These are phyloP conservation scores for Wakefieldia striispora DNA, from an alignment of 768 basidiomycete genomes.

Conservation along the genomic window DNA sequence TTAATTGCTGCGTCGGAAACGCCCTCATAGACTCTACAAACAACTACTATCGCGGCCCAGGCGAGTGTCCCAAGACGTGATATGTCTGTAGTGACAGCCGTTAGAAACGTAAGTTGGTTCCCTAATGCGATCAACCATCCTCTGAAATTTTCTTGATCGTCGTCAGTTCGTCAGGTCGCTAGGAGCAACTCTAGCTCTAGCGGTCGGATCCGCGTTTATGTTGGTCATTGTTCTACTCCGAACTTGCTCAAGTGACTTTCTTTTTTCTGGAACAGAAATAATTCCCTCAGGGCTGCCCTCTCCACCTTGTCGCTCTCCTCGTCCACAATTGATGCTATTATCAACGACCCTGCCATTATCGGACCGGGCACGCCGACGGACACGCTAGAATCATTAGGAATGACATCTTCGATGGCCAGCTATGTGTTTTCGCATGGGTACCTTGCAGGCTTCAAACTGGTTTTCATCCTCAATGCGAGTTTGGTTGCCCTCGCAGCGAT, in stretches of 20 bases:
- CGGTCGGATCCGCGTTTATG: conserved; percentile 60
- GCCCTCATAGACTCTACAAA: conserved; percentile 48
- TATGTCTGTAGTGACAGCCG: conserved; percentile 75
- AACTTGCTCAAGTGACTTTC: background rate
- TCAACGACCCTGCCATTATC: conserved; percentile 47
- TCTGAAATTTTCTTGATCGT: background rate
- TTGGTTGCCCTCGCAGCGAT: conserved; percentile 55
- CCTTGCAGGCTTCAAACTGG: conserved; percentile 52
- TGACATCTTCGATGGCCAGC: conserved; percentile 37
- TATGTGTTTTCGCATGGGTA: conserved; percentile 49
- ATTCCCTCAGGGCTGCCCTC: conserved; percentile 45
- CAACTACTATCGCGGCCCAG: conserved; percentile 70
- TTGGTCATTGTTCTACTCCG: conserved; percentile 22
- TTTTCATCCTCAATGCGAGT: conserved; percentile 62
- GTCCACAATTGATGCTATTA: conserved; percentile 40
- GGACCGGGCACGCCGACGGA: conserved; percentile 30
- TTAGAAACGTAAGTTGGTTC: conserved; percentile 48
- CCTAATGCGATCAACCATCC: background rate
- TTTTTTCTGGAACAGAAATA: conserved; percentile 39
- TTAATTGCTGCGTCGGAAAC: too few relatives aligned
- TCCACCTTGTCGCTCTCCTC: conserved; percentile 35
- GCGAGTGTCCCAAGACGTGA: conserved; percentile 67
- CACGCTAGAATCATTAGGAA: conserved; percentile 31
- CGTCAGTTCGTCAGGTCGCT: conserved; percentile 62
- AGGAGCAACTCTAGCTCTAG: conserved; percentile 67